Conservation (phyloP, 2,329 filamentous ascomycete species). For the Rhynchosporium graminicola region DNA sequence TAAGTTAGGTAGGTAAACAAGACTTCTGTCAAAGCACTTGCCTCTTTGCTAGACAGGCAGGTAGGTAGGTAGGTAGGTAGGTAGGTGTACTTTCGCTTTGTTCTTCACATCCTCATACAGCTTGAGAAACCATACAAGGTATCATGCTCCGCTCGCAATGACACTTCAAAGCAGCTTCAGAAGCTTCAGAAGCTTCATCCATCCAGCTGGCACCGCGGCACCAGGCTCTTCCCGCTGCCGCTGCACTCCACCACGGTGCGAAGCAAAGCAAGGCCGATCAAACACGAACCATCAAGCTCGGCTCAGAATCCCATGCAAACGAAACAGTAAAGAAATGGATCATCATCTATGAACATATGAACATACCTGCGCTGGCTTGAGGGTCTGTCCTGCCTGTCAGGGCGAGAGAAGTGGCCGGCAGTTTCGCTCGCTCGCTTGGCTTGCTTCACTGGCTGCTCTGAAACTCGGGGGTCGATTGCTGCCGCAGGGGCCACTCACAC, state of each 20-base stretch:
- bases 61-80: too few relatives aligned
- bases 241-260: not conserved
- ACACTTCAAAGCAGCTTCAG: not conserved
- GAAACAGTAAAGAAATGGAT: not conserved
- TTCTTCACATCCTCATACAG: not conserved
- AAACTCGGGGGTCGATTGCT: not conserved
- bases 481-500: not conserved
- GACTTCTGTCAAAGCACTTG: not conserved
- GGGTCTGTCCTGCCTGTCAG: not conserved
- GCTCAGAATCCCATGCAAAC: too few relatives aligned
- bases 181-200: not conserved
- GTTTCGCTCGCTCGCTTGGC: not conserved
- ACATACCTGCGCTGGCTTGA: not conserved
- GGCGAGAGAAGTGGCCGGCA: constrained; percentile 6
- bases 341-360: not conserved
- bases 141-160: too few relatives aligned
- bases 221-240: not conserved
- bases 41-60: too few relatives aligned
- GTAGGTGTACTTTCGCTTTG: not conserved
- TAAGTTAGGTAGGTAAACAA: not conserved
- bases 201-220: not conserved
- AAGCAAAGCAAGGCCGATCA: not conserved
- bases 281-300: constrained; percentile 1
- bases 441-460: not conserved
- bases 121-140: not conserved